phyloP scores from a whole-genome alignment of 2,329 filamentous ascomycete genomes.

The Venturia asperata region DNA sequence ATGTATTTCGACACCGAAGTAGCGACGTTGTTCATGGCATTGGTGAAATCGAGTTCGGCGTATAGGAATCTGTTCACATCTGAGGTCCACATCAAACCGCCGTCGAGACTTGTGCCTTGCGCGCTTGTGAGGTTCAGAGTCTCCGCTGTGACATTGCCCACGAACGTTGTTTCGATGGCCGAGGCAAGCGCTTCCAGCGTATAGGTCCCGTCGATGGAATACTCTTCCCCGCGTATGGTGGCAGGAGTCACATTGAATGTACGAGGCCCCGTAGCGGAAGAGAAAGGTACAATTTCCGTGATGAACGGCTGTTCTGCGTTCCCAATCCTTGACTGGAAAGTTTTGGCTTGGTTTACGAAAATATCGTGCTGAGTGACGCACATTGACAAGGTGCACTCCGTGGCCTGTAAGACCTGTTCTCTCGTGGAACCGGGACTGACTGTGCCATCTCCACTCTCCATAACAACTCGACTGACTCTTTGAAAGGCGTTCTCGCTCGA shows the following conservation, averaged over 20 bases:
- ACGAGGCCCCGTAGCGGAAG: not conserved
- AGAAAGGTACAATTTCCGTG: not conserved
- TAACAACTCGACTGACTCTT: not conserved
- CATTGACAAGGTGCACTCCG: constrained; percentile 9
- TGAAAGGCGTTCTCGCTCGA: not conserved
- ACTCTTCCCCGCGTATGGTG: not conserved
- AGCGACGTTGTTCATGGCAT: not conserved
- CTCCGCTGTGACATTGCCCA: not conserved
- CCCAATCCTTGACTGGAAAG: not conserved
- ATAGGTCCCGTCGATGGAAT: not conserved
- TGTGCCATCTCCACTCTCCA: not conserved
- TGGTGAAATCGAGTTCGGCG: not conserved
- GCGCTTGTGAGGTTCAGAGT: not conserved
- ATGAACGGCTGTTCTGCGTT: not conserved
- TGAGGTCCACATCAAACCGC: not conserved
- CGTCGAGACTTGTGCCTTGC: not conserved
- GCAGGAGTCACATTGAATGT: not conserved
- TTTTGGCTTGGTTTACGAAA: not conserved
- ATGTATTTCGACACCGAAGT: constrained; percentile 3
- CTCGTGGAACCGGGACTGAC: not conserved
- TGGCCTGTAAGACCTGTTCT: constrained; percentile 4
- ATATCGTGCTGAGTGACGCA: not conserved
- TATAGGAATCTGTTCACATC: not conserved
- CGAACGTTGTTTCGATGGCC: not conserved
- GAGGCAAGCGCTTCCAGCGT: not conserved